Base-by-base conservation (phyloP, 495 filamentous ascomycete genomes). In the Durotheca rogersii region DNA sequence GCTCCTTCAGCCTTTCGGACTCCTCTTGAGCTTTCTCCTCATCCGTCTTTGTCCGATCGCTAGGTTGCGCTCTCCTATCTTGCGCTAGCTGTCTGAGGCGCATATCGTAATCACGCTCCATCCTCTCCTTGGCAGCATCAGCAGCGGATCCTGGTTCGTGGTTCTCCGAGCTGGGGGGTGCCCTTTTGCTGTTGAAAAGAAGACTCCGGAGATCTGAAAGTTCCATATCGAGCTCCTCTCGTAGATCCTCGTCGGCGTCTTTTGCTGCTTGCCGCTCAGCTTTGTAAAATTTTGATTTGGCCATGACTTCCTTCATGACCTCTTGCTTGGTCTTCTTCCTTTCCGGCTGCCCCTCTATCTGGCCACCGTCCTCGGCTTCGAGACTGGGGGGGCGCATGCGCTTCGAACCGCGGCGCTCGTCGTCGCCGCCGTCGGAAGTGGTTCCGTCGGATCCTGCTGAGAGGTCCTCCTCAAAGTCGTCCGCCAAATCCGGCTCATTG, bases 291-390 rank as follows among this genome's bases (percentile, higher is more conserved):
- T 97, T 99, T 2, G 94, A 97, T 69, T 97, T 99, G 29, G 90
- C 87, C 51, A 97, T 97, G 50, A 97, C 82, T 68, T 98, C 94
- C 58, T 92, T 86, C 86, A 96, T 96, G 23, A 97, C 88, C 64
- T 99, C 93, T 36, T 89, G 81, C 66, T 92, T 96, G 14, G 83
- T 87, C 71, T 95, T 99, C 64, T 95, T 95, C 33, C 83, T 77
- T 52, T 88, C 86, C 0, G 87, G 84, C 18, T 81, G 77, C 18
- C 74, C 79, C 20, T 68, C 77, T 1, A 68, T 76, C 15, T 73
- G 70, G 12, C 72, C 78, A 4, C 65, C 75, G 19, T 69, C 69
- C 10, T 62, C 65, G 3, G 66, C 69, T 1, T 67, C 78, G 2
- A 60, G 66, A 48, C 71, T 66, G 7, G 67, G 72, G 3, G 72